Percentiles rank a stretch among this genome's conserved stretches.
Conservation (phyloP, 805 yeast species). For the Maudiozyma barnettii region DNA sequence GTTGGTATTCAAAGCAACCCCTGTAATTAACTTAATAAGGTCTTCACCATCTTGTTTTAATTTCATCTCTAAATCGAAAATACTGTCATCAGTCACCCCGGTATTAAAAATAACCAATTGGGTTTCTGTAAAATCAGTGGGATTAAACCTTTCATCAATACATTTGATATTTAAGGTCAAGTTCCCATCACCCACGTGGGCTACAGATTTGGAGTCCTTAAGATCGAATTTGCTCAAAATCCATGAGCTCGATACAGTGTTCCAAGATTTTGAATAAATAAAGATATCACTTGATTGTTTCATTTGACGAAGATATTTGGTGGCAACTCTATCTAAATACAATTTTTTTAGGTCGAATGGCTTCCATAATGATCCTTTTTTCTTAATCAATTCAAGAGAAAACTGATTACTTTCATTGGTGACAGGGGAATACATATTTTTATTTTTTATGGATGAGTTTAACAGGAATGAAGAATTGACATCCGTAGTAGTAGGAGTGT, state of each 20-base stretch:
- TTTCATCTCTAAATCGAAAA: slow-evolving; percentile 29
- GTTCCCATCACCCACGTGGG: slow-evolving; percentile 1
- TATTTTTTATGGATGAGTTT: slow-evolving; percentile 14
- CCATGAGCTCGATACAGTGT: slow-evolving; percentile 27
- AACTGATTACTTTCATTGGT: slow-evolving; percentile 25
- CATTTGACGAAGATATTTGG: slow-evolving; percentile 1
- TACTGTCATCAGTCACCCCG: slow-evolving; percentile 27
- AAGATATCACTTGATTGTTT: slow-evolving; percentile 10
- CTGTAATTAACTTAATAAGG: slow-evolving; percentile 29
- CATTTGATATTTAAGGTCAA: slow-evolving; percentile 15
- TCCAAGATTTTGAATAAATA: slow-evolving; percentile 20
- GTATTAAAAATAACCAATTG: slow-evolving; percentile 32
- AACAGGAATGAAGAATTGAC: slow-evolving; percentile 13
- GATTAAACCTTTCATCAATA: slow-evolving; percentile 17
- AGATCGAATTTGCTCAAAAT: slow-evolving; percentile 28
- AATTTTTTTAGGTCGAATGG: slow-evolving; percentile 35
- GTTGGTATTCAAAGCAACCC: slow-evolving; percentile 28
- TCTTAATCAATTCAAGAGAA: slow-evolving; percentile 27
- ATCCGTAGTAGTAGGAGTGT: slow-evolving; percentile 12
- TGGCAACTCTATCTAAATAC: slow-evolving; percentile 19
- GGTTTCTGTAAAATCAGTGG: slow-evolving; percentile 20
- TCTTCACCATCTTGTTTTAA: slow-evolving; percentile 28
- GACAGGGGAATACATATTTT: slow-evolving; percentile 16
- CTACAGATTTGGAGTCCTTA: slow-evolving; percentile 1
- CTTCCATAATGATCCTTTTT: slow-evolving; percentile 36